Evolutionary conservation across 2,329 filamentous ascomycete species (phyloP).

Genomic region (Fusarium temperatum): DNA sequence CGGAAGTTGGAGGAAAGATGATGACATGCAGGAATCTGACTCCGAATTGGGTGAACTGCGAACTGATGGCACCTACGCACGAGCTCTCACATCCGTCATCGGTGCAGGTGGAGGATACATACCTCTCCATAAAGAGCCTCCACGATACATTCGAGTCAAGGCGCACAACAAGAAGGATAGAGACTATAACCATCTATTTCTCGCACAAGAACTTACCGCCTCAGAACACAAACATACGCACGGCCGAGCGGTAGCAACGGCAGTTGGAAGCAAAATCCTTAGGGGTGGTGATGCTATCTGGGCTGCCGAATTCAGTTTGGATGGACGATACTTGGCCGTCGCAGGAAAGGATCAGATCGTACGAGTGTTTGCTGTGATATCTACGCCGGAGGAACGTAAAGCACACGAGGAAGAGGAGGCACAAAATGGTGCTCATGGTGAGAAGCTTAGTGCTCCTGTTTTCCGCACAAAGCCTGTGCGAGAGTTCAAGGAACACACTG

Average conservation of each 20-base stretch:
- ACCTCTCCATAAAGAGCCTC: constrained; percentile 87
- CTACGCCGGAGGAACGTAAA: constrained; percentile 80
- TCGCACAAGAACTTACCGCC: constrained; percentile 88
- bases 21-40: constrained; percentile 67
- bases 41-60: constrained; percentile 75
- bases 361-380: constrained; percentile 88
- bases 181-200: constrained; percentile 87
- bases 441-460: constrained; percentile 86
- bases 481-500: constrained; percentile 84
- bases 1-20: constrained; percentile 77
- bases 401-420: constrained; percentile 72
- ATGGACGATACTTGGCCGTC: constrained; percentile 91
- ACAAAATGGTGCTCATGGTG: constrained; percentile 49
- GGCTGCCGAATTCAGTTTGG: constrained; percentile 91
- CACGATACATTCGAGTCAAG: constrained; percentile 88
- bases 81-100: constrained; percentile 81
- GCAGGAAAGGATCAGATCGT: constrained; percentile 89
- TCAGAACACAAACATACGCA: constrained; percentile 52
- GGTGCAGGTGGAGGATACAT: constrained; percentile 77
- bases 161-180: constrained; percentile 81
- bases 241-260: constrained; percentile 47
- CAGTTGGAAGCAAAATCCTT: constrained; percentile 53
- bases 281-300: constrained; percentile 77
- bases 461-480: constrained; percentile 81
- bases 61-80: constrained; percentile 82